Base-by-base conservation (phyloP, 441 rosid species). In the Populus hybrid region DNA sequence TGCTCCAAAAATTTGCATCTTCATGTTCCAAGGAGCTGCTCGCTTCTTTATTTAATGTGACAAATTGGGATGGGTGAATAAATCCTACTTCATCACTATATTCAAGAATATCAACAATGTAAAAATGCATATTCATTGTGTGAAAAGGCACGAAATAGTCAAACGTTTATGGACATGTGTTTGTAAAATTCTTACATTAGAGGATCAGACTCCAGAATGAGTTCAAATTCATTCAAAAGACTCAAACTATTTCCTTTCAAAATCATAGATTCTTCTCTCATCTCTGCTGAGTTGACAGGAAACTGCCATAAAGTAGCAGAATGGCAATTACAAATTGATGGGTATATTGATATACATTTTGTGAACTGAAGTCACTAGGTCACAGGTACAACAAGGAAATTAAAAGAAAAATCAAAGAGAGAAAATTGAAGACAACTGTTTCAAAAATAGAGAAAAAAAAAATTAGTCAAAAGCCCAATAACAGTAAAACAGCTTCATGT, bases 61-160 rank as follows among this genome's bases (percentile, higher is more conserved):
- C 83, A 77, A 96, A 87, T 79, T 91, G 99, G 26, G 98, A 87
- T 14, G 96, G 96, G 78, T 94, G 98, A 84, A 94, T 78, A 79
- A 90, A 91, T 78, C 95, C 98, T 14, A 96, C 82, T 86, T 96
- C 98, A 79, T 94, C 97, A 65, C 97, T 94, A 86, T 64, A 80
- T 38, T 75, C 67, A 85, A 35, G 69, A 46, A 34, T 3, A 64
- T 57, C 26, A 53, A 70, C 42, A 57, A 30, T 18, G 50, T 12
- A 14, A 20, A 40, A 61, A 67, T 7, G n/a, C 14, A 23, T 32
- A 34, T 18, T n/a, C 16, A 20, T 10, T 26, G 53, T 63, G 10
- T 23, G 70, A 21, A 46, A 75, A 20, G n/a, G 36, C 23, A 50
- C 8, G 2, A 72, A 67, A 46, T 2, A 30, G 42, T 6, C 26